phyloP scores from a whole-genome alignment of 1,284 basidiomycete species.

The Grifola frondosa region DNA sequence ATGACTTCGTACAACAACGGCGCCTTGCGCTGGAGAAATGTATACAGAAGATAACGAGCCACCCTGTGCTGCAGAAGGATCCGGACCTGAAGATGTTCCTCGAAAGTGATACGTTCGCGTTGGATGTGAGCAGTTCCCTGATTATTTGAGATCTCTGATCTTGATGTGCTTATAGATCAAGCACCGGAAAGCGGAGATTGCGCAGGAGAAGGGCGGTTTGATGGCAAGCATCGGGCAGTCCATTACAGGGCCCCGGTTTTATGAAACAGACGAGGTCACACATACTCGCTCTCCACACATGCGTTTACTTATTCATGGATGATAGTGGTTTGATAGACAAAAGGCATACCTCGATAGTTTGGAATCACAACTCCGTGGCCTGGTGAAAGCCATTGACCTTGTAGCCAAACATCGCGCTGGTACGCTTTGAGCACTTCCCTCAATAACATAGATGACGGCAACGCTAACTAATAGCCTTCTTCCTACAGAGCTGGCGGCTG shows the following conservation, averaged over 20 bases:
- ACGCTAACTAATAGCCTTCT: conserved; percentile 1
- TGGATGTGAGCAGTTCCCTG: conserved; percentile 59
- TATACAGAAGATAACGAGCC: conserved; percentile 84
- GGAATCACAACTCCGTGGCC: conserved; percentile 83
- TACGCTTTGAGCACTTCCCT: conserved; percentile 31
- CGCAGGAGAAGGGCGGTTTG: conserved; percentile 74
- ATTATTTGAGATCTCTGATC: background rate
- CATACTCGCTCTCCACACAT: background rate
- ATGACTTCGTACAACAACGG: conserved; percentile 84
- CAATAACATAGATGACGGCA: background rate
- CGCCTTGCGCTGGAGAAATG: conserved; percentile 86
- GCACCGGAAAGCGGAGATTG: conserved; percentile 76
- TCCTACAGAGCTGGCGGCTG: conserved; percentile 67
- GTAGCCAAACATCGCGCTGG: conserved; percentile 81
- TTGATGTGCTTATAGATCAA: conserved; percentile 64
- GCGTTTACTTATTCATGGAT: conserved; percentile 2
- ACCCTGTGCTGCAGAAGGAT: conserved; percentile 84
- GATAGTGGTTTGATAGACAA: conserved; percentile 90
- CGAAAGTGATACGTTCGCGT: conserved; percentile 81
- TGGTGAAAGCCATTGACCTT: conserved; percentile 83
- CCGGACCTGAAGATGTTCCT: conserved; percentile 85
- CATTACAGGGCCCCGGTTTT: conserved; percentile 80
- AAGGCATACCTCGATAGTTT: conserved; percentile 85
- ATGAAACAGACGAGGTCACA: conserved; percentile 87
- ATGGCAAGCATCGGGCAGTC: conserved; percentile 80